Base-by-base conservation (phyloP, 768 basidiomycete species). In the Amanita phalloides region DNA sequence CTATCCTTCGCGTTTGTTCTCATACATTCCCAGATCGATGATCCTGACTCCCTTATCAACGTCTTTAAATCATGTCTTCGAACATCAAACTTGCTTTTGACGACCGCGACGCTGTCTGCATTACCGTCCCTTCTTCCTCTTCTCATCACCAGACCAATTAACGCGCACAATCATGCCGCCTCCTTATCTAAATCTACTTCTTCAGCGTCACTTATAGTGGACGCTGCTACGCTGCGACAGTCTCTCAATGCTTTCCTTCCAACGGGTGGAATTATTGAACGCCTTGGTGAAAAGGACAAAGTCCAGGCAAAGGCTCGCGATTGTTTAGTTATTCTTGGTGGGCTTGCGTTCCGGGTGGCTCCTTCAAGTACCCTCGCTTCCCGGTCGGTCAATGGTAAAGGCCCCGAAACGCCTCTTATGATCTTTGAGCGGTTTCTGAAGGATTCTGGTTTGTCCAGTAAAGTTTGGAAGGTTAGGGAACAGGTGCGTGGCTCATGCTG, bases 391-490 rank as follows among this genome's bases (percentile, higher is more conserved):
- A 71, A 68, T 53, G 73, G 73, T 35, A 90, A 89, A 64, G 77
- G 78, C 23, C 70, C 71, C 13, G 88, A 91, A 66, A 79, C 80
- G 13, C 84, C 86, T 9, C 63, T 86, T 45, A 69, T 71, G 58
- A 68, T 82, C 28, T 87, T 90, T 57, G 90, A 93, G 63, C 72
- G 79, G 42, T 74, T 76, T 57, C 49, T 94, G 55, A 78, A 76
- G 58, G 92, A 94, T 58, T 70, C 62, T 5, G 92, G 86, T 2
- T 64, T 94, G 36, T 69, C 68, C 39, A 90, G 87, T 67, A 94
- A 93, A 70, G 84, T 85, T 6, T 85, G 85, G 80, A 84, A 85
- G 66, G 82, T 90, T 35, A 74, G 86, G 49, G 91, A 95, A 66
- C 91, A 92, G 76, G 90, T 86, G 62, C 58, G 81, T 66, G 6